Evolutionary conservation across 768 basidiomycete species (phyloP).

Genomic region (Tephrocybe sp.): DNA sequence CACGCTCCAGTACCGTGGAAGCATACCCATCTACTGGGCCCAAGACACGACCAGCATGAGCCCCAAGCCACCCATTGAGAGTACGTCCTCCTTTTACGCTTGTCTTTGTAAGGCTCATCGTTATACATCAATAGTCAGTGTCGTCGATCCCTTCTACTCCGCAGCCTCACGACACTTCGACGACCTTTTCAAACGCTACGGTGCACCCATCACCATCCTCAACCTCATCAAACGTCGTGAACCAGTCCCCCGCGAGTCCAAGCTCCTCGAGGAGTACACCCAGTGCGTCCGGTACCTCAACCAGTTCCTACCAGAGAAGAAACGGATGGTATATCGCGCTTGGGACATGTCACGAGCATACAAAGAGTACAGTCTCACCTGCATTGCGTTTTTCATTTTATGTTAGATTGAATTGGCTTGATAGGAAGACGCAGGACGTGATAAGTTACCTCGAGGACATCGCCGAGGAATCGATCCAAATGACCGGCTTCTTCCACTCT

Average conservation of each 20-base stretch:
- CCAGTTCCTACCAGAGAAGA: constrained; percentile 85
- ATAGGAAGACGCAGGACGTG: constrained; percentile 91
- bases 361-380: constrained; percentile 67
- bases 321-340: constrained; percentile 88
- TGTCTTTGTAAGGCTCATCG: background rate
- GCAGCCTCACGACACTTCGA: constrained; percentile 94
- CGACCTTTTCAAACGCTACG: constrained; percentile 86
- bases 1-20: constrained; percentile 76
- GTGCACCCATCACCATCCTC: constrained; percentile 84
- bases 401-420: background rate
- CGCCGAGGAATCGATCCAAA: constrained; percentile 89
- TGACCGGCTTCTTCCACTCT: constrained; percentile 94
- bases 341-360: constrained; percentile 98
- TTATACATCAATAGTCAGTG: constrained; percentile 60
- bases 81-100: constrained; percentile 45
- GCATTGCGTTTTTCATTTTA: background rate
- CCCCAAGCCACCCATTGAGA: constrained; percentile 95
- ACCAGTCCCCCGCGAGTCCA: constrained; percentile 81
- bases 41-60: constrained; percentile 90
- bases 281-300: constrained; percentile 93
- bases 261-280: constrained; percentile 86
- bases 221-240: constrained; percentile 92
- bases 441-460: constrained; percentile 94
- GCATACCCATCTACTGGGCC: constrained; percentile 96
- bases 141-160: constrained; percentile 93